Conservation (phyloP, 805 yeast genomes). For the Pichia cabralensis region DNA sequence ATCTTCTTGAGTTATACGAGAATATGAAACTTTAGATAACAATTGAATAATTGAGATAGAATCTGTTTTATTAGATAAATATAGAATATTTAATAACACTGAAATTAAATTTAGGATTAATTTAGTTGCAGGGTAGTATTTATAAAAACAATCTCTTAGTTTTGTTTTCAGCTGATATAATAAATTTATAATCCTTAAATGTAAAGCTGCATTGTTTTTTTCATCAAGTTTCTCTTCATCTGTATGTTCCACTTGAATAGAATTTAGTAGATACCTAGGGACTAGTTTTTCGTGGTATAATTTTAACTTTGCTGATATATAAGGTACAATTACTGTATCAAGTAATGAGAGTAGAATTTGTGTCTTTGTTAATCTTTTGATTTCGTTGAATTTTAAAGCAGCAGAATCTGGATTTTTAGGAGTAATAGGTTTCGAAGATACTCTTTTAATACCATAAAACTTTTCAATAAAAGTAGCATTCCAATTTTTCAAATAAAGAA, state of each 20-base stretch:
- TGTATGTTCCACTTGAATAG: too few relatives aligned
- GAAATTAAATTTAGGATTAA: constrained; percentile 38
- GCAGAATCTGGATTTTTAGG: background rate
- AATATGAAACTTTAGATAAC: constrained; percentile 51
- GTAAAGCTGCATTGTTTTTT: background rate
- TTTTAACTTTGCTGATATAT: constrained; percentile 59
- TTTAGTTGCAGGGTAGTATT: constrained; percentile 51
- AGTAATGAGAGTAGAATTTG: constrained; percentile 50
- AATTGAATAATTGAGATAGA: constrained; percentile 55
- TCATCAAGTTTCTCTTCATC: too few relatives aligned
- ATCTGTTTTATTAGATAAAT: constrained; percentile 55
- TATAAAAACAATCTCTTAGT: constrained; percentile 33
- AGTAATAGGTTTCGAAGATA: constrained; percentile 12
- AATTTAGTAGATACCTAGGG: constrained; percentile 45
- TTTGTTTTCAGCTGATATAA: background rate
- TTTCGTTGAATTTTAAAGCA: constrained; percentile 30
- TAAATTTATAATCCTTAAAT: background rate
- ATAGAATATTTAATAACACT: constrained; percentile 50
- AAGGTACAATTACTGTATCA: constrained; percentile 57
- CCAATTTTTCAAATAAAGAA: constrained; percentile 59
- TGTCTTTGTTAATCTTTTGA: constrained; percentile 38
- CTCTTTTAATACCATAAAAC: constrained; percentile 80
- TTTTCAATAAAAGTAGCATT: constrained; percentile 85
- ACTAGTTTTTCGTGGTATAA: constrained; percentile 50
- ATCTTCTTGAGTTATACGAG: constrained; percentile 48